Base-by-base conservation (phyloP, 371 early-diverging fungal species). In the Actinomortierella wolfii region DNA sequence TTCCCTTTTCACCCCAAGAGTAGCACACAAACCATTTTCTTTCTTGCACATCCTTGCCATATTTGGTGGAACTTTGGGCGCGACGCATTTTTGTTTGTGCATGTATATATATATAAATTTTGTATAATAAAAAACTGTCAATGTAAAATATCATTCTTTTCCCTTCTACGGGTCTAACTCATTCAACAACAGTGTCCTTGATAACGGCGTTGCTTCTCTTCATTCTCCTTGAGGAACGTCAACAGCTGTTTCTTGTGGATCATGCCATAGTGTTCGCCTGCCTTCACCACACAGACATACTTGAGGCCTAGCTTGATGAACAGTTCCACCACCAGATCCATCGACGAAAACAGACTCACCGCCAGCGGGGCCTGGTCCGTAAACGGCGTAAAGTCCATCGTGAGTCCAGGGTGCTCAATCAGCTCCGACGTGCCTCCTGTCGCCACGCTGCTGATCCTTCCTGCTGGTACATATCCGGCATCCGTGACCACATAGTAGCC, bases 321-420 rank as follows among this genome's bases (percentile, higher is more conserved):
- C 59, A 97, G 68, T 51, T 95, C 95, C 69, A 90, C 80, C 9
- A 93, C 89, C n/a, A 95, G 59, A 51, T 95, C 95, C 82, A 94
- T 90, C 20, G 94, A 90, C 17, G 93, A 81, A 52, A 86, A 82
- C 3, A 85, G 69, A 18, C 86, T 80, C 9, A 96, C 83, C 1
- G 90, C 81, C 14, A 96, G 56, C 0, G 97, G 97, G 1, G 95
- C 91, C 83, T 89, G 87, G 75, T 94, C 93, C 4, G 90, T 86
- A 63, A 88, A 89, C 4, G 81, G 84, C 3, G 90, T 86, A 71
- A 91, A 86, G 77, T 90, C 87, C 63, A 82, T 81, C 0, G 77
- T 71, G 9, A 49, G 66, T 4, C 66, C 53, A 8, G 73, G 73
- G 23, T 71, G 66, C 2, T 55, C 43, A 49, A 71, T 42, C 6